Evolutionary conservation across 2,329 filamentous ascomycete genomes (phyloP), one percentile per base, ranked within the genome.

Genomic region (Diaporthe ampelina): DNA sequence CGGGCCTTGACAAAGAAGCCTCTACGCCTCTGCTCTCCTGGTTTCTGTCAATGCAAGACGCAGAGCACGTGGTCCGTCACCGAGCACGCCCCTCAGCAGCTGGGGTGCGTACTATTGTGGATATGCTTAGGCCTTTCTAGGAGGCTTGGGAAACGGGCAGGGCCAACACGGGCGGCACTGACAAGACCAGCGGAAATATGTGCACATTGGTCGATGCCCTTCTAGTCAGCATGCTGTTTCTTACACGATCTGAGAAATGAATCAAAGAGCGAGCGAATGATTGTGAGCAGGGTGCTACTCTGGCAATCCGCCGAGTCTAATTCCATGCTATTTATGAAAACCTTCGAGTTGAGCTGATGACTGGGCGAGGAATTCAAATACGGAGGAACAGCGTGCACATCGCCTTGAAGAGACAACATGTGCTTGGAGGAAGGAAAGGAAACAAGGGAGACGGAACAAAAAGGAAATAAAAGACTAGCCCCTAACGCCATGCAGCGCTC

Each of bases 401-500:
- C n/a, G 45, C 24, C 29, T 52, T 24, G 8, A 61, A 26, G 43
- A 43, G 8, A 15, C 15, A 67, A 37, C n/a, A 37, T 26, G 29
- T 24, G 17, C 45, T 21, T 48, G 19, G 21, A 24, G 15, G n/a
- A 6, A n/a, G 45, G 24, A 50, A 17, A 50, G 5, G 11, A 50
- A n/a, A 13, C 24, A 50, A 50, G n/a, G n/a, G 45, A n/a, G 32
- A 37, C 17, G 11, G 45, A 48, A 21, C 17, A 17, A 67, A 52
- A 26, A 26, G 11, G 50, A 52, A 37, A 6, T 52, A 11, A 35
- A 35, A 52, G 29, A 13, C 26, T 48, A 50, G n/a, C 45, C 63
- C 19, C 63, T n/a, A 67, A 67, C 63, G 21, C 63, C 63, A 67
- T 26, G 63, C 63, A 52, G 45, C 63, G 63, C 43, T 67, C 63